phyloP scores from a whole-genome alignment of 352 stramenopile species.

The Pythium aristosporum region DNA sequence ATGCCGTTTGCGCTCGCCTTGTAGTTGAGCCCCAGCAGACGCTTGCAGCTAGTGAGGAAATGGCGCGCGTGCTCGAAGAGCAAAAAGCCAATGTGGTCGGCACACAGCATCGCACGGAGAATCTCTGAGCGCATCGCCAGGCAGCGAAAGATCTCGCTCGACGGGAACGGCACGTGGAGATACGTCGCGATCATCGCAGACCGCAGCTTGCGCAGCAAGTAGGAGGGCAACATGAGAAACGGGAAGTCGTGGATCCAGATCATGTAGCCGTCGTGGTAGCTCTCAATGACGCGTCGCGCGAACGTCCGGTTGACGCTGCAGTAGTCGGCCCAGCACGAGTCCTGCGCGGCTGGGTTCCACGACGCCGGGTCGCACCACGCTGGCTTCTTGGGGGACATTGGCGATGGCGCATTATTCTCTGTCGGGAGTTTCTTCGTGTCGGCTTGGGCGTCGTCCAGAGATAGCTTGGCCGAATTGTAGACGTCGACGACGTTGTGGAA shows the following conservation, averaged over 20 bases:
- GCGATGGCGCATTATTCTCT: neutral
- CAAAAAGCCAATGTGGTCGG: constrained; percentile 93
- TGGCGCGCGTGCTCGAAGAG: constrained; percentile 93
- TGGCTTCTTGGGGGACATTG: constrained; percentile 7
- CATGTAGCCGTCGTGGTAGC: constrained; percentile 79
- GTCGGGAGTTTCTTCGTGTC: neutral
- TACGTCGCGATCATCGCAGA: constrained; percentile 96
- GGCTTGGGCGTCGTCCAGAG: constrained; percentile 42
- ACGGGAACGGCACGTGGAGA: constrained; percentile 98
- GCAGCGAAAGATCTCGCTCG: constrained; percentile 97
- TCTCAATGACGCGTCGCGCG: constrained; percentile 51
- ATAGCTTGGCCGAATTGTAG: constrained; percentile 85
- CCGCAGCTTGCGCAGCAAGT: constrained; percentile 89
- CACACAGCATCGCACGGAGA: constrained; percentile 87
- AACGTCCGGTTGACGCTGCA: constrained; percentile 68
- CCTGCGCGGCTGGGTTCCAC: constrained; percentile 78
- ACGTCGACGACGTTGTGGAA: constrained; percentile 98
- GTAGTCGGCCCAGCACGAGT: constrained; percentile 78
- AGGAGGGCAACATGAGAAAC: constrained; percentile 96
- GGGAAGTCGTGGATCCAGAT: constrained; percentile 99
- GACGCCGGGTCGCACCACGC: constrained; percentile 61
- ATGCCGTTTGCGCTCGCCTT: constrained; percentile 83
- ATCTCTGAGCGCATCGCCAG: constrained; percentile 90
- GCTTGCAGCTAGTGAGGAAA: constrained; percentile 90
- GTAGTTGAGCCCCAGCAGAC: constrained; percentile 95